Evolutionary conservation across 768 basidiomycete species (phyloP).

Genomic region (Russula lepida): DNA sequence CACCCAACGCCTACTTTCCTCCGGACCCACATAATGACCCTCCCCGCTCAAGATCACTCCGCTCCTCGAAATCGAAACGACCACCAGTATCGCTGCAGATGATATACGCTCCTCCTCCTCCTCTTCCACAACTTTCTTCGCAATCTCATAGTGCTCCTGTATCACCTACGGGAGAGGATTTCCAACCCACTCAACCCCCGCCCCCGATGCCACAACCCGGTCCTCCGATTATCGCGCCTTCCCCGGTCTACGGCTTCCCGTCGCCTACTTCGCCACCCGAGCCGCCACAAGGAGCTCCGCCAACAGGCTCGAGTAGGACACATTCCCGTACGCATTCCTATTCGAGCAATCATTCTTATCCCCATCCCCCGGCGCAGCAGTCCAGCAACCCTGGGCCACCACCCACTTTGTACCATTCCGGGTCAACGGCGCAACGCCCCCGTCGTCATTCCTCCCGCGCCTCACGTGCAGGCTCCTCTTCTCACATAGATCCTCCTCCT

Average conservation of each 20-base stretch:
- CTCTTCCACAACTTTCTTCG: background rate
- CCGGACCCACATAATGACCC: slow-evolving; percentile 1
- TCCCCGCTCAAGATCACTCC: slow-evolving; percentile 12
- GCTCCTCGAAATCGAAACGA: slow-evolving; percentile 11
- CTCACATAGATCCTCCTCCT: background rate
- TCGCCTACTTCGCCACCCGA: slow-evolving; percentile 1
- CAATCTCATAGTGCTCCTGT: slow-evolving; percentile 11
- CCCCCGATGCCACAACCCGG: background rate
- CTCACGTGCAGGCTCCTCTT: slow-evolving; percentile 2
- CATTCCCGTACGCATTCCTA: slow-evolving; percentile 11
- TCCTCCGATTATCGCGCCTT: slow-evolving; percentile 3
- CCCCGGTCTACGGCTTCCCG: slow-evolving; percentile 13
- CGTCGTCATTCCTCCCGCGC: slow-evolving; percentile 15
- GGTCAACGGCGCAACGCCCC: slow-evolving; percentile 7
- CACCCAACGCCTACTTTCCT: background rate
- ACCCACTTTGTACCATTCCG: slow-evolving; percentile 7
- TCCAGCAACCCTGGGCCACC: background rate
- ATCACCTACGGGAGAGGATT: slow-evolving; percentile 5
- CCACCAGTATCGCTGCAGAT: slow-evolving; percentile 11
- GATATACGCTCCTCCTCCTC: slow-evolving; percentile 18
- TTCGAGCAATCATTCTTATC: slow-evolving; percentile 10
- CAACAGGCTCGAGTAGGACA: background rate
- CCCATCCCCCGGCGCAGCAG: background rate
- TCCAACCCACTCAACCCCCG: background rate
- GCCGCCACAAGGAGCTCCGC: slow-evolving; percentile 3